Percentiles rank a stretch among this genome's conserved stretches.
Evolutionary conservation across 2,329 filamentous ascomycete genomes (phyloP).

Genomic region (Ophiostoma piceae): DNA sequence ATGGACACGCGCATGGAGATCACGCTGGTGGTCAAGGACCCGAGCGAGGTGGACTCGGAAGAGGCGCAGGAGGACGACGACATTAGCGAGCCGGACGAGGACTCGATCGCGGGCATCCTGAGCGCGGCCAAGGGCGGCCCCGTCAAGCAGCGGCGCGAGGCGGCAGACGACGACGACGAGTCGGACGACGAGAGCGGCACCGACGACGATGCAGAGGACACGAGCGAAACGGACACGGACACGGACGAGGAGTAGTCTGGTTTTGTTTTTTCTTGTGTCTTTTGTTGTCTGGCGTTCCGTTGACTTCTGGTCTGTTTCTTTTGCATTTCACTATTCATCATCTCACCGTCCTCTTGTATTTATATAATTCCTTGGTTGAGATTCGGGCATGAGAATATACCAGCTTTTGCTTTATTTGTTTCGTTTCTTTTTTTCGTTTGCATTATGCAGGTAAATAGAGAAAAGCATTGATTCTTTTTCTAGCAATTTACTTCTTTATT

Average conservation of each 20-base stretch:
- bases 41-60: conserved; percentile 74
- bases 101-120: conserved; percentile 89
- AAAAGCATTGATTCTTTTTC: conserved; percentile 1
- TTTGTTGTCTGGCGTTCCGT: not conserved
- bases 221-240: conserved; percentile 63
- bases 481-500: not conserved
- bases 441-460: not conserved
- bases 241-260: conserved; percentile 53
- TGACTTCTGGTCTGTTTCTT: not conserved
- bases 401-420: not conserved
- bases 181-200: conserved; percentile 80
- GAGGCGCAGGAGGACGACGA: conserved; percentile 62
- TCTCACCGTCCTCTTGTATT: conserved; percentile 46
- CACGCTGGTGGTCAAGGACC: conserved; percentile 81
- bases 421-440: not conserved
- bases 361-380: conserved; percentile 10
- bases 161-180: conserved; percentile 35
- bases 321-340: conserved; percentile 36
- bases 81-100: conserved; percentile 96
- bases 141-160: conserved; percentile 38
- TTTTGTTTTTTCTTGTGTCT: not conserved
- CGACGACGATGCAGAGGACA: conserved; percentile 64
- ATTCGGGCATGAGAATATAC: conserved; percentile 2
- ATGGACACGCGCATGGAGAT: conserved; percentile 92
- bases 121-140: conserved; percentile 72